Percentiles rank a stretch among this genome's conserved stretches.
These are phyloP conservation scores for Magnaporthiopsis incrustans DNA, from an alignment of 2,329 filamentous ascomycete genomes.

Conservation along the genomic window DNA sequence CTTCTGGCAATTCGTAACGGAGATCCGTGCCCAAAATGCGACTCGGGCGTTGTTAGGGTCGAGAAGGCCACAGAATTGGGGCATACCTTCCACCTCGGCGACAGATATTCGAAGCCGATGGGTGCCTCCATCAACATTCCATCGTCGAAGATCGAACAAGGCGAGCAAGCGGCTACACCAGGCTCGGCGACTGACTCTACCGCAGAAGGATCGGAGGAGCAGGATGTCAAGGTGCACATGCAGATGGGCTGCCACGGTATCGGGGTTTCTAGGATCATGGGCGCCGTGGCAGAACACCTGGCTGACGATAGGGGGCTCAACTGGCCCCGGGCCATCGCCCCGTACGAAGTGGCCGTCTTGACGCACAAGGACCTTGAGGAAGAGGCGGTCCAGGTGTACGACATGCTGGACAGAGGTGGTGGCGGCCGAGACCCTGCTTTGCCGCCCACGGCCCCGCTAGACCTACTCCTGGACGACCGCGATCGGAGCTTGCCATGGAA, in stretches of 20 bases:
- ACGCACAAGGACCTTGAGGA: conserved; percentile 35
- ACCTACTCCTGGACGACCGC: conserved; percentile 71
- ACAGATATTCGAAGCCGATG: conserved; percentile 74
- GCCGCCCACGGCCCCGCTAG: conserved; percentile 29
- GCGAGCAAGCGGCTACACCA: not conserved
- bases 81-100: conserved; percentile 91
- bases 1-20: conserved; percentile 58
- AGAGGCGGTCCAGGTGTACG: conserved; percentile 54
- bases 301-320: conserved; percentile 67
- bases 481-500: conserved; percentile 68
- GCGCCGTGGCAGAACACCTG: conserved; percentile 71
- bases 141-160: conserved; percentile 10
- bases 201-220: conserved; percentile 1
- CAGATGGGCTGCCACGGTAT: conserved; percentile 98
- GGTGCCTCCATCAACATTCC: conserved; percentile 50
- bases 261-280: conserved; percentile 83
- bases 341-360: conserved; percentile 69
- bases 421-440: conserved; percentile 3
- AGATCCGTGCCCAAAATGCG: conserved; percentile 67
- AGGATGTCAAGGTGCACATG: conserved; percentile 40
- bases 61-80: conserved; percentile 80
- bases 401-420: conserved; percentile 35
- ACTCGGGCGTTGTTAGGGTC: conserved; percentile 51
- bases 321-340: conserved; percentile 82
- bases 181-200: conserved; percentile 9